These are phyloP conservation scores for Ceratonia siliqua DNA, from an alignment of 306 rosid species.

Conservation along the genomic window DNA sequence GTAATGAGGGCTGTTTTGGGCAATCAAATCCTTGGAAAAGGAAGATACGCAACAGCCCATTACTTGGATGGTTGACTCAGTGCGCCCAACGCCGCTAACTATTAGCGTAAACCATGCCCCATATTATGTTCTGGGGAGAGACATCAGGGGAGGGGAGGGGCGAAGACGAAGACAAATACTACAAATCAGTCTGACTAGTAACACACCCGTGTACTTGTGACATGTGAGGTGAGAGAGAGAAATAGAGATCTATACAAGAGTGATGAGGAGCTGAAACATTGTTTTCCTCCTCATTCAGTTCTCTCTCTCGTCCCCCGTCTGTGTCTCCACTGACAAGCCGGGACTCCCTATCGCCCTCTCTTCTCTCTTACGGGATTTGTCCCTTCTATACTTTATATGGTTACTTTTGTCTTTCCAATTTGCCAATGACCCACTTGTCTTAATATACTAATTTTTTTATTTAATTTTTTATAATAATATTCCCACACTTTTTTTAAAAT, in stretches of 20 bases:
- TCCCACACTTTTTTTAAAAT: no score
- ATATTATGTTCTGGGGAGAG: not conserved
- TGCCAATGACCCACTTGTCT: not conserved
- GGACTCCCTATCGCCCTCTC: constrained; percentile 37
- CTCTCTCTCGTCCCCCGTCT: constrained; percentile 21
- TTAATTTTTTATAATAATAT: no score
- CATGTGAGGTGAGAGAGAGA: constrained; percentile 10
- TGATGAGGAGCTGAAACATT: constrained; percentile 40
- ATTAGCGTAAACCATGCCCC: constrained; percentile 2
- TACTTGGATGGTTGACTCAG: constrained; percentile 48
- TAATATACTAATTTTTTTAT: not conserved
- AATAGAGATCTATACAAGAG: constrained; percentile 20
- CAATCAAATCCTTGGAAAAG: constrained; percentile 2
- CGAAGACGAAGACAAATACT: not conserved
- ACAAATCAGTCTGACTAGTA: not conserved
- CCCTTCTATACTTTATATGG: constrained; percentile 32
- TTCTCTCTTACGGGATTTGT: constrained; percentile 37
- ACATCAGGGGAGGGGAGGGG: not conserved
- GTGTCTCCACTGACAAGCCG: constrained; percentile 43
- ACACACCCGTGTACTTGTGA: constrained; percentile 15
- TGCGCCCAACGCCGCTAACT: constrained; percentile 31
- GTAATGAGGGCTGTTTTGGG: constrained; percentile 12
- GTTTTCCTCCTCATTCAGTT: constrained; percentile 37
- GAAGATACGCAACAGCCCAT: constrained; percentile 76
- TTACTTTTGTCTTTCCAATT: constrained; percentile 18